These are phyloP conservation scores for Citrus cavaleriei DNA, from an alignment of 345 rosid species.

Conservation along the genomic window DNA sequence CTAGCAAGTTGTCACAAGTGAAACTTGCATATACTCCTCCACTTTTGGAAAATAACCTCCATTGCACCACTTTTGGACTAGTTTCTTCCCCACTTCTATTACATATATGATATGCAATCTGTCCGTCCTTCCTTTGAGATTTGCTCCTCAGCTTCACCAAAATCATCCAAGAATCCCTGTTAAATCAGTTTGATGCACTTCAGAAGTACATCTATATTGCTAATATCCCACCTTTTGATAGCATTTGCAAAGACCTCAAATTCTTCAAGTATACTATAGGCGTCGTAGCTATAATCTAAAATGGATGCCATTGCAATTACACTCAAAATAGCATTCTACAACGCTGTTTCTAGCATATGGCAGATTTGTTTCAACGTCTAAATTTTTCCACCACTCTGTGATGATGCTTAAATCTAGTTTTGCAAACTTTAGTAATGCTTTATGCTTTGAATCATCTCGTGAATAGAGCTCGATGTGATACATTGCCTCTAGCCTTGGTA, in stretches of 20 bases:
- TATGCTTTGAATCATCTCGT: not conserved
- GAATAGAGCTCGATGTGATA: slow-evolving; percentile 18
- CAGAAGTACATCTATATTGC: slow-evolving; percentile 9
- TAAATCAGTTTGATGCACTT: slow-evolving; percentile 15
- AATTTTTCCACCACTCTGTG: slow-evolving; percentile 20
- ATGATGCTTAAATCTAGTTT: slow-evolving; percentile 19
- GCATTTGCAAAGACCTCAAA: not conserved
- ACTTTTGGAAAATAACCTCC: slow-evolving; percentile 14
- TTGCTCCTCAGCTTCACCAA: slow-evolving; percentile 4
- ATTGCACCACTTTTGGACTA: slow-evolving; percentile 21
- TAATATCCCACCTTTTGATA: slow-evolving; percentile 18
- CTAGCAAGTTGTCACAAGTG: slow-evolving; percentile 11
- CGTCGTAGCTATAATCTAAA: slow-evolving; percentile 30
- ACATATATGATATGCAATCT: not conserved
- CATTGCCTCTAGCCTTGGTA: slow-evolving; percentile 18
- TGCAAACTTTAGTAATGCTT: slow-evolving; percentile 11
- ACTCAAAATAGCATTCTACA: too few relatives aligned
- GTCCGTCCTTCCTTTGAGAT: slow-evolving; percentile 1
- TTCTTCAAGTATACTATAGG: slow-evolving; percentile 10
- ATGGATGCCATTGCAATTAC: slow-evolving; percentile 3
- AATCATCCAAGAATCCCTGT: slow-evolving; percentile 1
- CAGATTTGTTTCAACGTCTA: not conserved
- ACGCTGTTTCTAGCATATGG: too few relatives aligned
- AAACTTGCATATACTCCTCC: slow-evolving; percentile 24
- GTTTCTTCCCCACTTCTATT: not conserved